Percentiles rank a stretch among this genome's conserved stretches.
Conservation (phyloP, 2,329 filamentous ascomycete genomes). For the Botryosphaeria dothidea region DNA sequence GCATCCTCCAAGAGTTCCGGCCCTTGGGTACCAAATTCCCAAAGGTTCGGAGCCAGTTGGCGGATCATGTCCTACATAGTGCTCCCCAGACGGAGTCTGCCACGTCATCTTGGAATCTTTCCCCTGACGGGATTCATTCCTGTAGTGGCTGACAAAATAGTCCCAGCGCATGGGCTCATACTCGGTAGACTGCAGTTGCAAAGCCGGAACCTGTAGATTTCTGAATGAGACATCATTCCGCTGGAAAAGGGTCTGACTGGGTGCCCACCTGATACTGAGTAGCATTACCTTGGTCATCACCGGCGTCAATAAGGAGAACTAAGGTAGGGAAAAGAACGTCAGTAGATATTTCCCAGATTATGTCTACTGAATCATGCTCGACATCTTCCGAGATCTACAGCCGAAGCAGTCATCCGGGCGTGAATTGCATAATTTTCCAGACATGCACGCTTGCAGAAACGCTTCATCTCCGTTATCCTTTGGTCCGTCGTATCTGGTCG, state of each 20-base stretch:
- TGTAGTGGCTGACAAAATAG: conserved; percentile 65
- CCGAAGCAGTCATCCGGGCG: no score
- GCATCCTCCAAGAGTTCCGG: conserved; percentile 59
- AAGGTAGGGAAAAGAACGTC: no score
- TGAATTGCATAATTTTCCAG: no score
- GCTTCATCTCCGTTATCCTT: no score
- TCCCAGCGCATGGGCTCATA: conserved; percentile 61
- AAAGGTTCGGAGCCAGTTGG: conserved; percentile 53
- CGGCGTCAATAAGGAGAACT: conserved; percentile 61
- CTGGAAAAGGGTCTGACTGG: no score
- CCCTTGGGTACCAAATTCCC: conserved; percentile 60
- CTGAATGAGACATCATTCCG: no score
- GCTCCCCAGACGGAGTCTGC: conserved; percentile 49
- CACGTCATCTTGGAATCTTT: conserved; percentile 63
- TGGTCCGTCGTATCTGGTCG: no score
- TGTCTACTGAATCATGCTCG: no score
- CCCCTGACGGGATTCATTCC: conserved; percentile 55
- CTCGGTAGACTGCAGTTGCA: conserved; percentile 57
- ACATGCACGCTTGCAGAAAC: no score
- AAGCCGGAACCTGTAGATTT: conserved; percentile 47
- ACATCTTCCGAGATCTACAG: no score
- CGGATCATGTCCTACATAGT: conserved; percentile 56
- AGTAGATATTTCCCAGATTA: no score
- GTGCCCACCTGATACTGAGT: conserved; percentile 39
- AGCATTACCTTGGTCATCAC: conserved; percentile 56